Evolutionary conservation across 257 asterid species (phyloP), one percentile per base, ranked within the genome.

Genomic region (Solanum bulbocastanum): DNA sequence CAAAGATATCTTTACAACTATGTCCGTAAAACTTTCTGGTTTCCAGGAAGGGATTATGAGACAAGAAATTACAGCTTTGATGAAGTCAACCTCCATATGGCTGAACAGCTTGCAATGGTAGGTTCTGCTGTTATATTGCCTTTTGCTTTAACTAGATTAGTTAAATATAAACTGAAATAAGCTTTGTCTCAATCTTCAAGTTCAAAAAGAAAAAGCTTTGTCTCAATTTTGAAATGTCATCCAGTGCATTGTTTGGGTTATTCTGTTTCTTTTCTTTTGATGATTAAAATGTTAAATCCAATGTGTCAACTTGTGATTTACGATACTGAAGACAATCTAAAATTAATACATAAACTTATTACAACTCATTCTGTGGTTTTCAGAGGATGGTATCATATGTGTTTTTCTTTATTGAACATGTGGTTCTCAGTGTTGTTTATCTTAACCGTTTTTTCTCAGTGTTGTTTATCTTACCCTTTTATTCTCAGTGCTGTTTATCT

Each of bases 41-140:
- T 87, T 88, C 86, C 94, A 97, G 99, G 99, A 89, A 92, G 98
- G 94, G 98, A 97, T 58, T 96, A 97, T 27, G 99, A 94, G 92
- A 97, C 99, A 52, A 93, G 99, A 90, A 97, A 97, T 94, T 97
- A 91, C 89, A 94, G 98, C 90, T 94, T 96, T 89, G 99, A 97
- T 90, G 98, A 95, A 88, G 99, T 93, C 91, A 96, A 97, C 91
- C 98, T 91, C 89, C 92, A 94, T 86, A 96, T 97, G 96, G 98
- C 98, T 79, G 93, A 92, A 91, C 93, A 95, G 89, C 95, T 97
- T 86, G 99, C 99, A 90, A 85, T 86, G 90, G 99, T 97, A 91
- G 83, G 93, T 87, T 91, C 89, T 86, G 40, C 87, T 83, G 32
- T 83, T 87, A 44, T 62, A 58, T 82, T 87, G 33, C 88, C 84